phyloP scores from a whole-genome alignment of 345 rosid species.

The Excoecaria cochinchinensis region DNA sequence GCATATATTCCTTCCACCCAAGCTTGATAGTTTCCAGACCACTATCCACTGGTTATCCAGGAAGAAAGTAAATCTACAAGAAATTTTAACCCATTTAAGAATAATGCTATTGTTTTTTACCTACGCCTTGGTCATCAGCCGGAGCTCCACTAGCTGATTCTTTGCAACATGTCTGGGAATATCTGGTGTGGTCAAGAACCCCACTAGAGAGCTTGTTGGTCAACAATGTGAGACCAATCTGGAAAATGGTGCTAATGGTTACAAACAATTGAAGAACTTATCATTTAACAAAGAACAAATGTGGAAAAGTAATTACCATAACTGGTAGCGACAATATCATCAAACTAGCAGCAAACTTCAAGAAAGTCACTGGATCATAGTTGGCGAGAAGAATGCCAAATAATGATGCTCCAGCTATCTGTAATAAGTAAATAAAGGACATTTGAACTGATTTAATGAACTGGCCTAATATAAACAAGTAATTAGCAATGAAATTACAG shows the following conservation, averaged over 20 bases:
- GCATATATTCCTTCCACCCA: slow-evolving; percentile 93
- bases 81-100: background rate
- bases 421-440: slow-evolving; percentile 15
- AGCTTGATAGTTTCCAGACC: slow-evolving; percentile 81
- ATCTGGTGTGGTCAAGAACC: slow-evolving; percentile 80
- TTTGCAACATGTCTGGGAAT: slow-evolving; percentile 47
- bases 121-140: slow-evolving; percentile 39
- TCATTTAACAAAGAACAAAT: background rate
- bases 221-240: slow-evolving; percentile 72
- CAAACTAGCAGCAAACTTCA: slow-evolving; percentile 69
- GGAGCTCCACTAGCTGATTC: slow-evolving; percentile 29
- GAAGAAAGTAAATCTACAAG: slow-evolving; percentile 13
- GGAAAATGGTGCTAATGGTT: slow-evolving; percentile 18
- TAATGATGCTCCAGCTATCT: slow-evolving; percentile 86
- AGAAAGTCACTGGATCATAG: slow-evolving; percentile 79
- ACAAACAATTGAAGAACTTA: slow-evolving; percentile 18
- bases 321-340: slow-evolving; percentile 73
- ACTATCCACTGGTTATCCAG: slow-evolving; percentile 36
- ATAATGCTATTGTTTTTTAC: slow-evolving; percentile 33
- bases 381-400: slow-evolving; percentile 83
- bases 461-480: background rate
- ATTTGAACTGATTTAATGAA: background rate
- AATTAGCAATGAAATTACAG: background rate
- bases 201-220: slow-evolving; percentile 82
- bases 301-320: slow-evolving; percentile 51